A percentile compares a stretch with the other conserved stretches of the same genome.
Conservation (phyloP, 306 rosid genomes). For the Cucurbita argyrosperma region DNA sequence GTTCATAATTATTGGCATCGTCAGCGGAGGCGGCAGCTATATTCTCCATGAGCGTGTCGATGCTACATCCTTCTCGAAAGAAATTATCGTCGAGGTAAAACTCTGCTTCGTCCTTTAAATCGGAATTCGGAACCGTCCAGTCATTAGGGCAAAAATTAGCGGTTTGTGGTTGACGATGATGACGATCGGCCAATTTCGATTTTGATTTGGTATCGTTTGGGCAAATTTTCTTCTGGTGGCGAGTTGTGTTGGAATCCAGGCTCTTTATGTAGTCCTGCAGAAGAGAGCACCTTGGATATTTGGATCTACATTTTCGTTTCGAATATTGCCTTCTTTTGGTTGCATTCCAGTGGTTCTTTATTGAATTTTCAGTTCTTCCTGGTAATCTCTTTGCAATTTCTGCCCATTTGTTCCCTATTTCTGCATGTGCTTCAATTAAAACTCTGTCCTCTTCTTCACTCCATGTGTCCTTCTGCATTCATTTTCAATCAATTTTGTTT, state of each 20-base stretch:
- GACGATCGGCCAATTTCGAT: background rate
- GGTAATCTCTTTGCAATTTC: constrained; percentile 79
- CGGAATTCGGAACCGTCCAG: constrained; percentile 25
- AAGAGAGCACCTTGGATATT: constrained; percentile 55
- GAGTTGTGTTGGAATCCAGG: constrained; percentile 35
- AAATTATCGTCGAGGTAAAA: constrained; percentile 44
- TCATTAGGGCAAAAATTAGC: constrained; percentile 14
- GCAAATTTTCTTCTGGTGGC: constrained; percentile 17
- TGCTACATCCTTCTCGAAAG: constrained; percentile 44
- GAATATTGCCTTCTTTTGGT: constrained; percentile 87
- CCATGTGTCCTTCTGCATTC: constrained; percentile 76
- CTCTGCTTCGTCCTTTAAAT: constrained; percentile 33
- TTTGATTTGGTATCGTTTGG: background rate
- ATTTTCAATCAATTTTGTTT: background rate
- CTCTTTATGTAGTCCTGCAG: constrained; percentile 72
- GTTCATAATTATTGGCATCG: background rate
- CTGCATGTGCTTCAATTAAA: constrained; percentile 57
- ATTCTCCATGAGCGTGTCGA: constrained; percentile 53
- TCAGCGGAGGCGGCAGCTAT: constrained; percentile 23
- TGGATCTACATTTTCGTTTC: constrained; percentile 69
- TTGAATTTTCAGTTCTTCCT: constrained; percentile 92
- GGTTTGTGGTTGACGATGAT: background rate
- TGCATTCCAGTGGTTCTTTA: constrained; percentile 96
- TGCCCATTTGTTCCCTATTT: constrained; percentile 95
- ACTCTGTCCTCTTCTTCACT: constrained; percentile 73